Percentiles rank a stretch among this genome's conserved stretches.
Conservation (phyloP, 2,329 filamentous ascomycete genomes). For the Scopulariopsis brevicaulis region DNA sequence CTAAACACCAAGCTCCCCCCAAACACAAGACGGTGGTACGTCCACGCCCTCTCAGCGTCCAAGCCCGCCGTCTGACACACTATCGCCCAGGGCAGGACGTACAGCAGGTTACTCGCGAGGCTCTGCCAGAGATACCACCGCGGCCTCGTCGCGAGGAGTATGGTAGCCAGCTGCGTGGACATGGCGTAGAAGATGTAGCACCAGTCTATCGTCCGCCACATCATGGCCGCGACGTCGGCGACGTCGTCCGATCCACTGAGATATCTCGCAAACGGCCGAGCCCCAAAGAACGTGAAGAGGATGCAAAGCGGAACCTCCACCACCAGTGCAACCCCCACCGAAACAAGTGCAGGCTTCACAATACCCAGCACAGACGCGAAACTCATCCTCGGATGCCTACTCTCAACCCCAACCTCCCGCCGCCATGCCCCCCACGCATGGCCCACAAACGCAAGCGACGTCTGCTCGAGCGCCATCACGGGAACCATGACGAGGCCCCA, state of each 20-base stretch:
- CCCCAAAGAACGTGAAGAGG: conserved; percentile 48
- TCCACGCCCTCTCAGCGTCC: conserved; percentile 47
- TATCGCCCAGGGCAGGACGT: conserved; percentile 62
- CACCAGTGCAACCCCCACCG: conserved; percentile 37
- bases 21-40: conserved; percentile 55
- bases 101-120: conserved; percentile 53
- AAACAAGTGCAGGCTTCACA: conserved; percentile 37
- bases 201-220: conserved; percentile 53
- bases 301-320: conserved; percentile 54
- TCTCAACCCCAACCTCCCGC: conserved; percentile 12
- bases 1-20: conserved; percentile 58
- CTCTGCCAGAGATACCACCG: conserved; percentile 60
- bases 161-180: conserved; percentile 51
- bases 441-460: conserved; percentile 52
- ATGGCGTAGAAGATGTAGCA: conserved; percentile 61
- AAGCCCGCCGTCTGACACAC: conserved; percentile 39
- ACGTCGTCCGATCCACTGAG: conserved; percentile 46
- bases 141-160: conserved; percentile 53
- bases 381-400: neutral
- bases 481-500: conserved; percentile 69
- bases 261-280: conserved; percentile 48
- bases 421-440: conserved; percentile 50
- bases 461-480: conserved; percentile 54
- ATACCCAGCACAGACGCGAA: conserved; percentile 22
- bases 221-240: conserved; percentile 47